Evolutionary conservation across 257 asterid genomes (phyloP), one percentile per base, ranked within the genome.

Genomic region (Perilla frutescens): DNA sequence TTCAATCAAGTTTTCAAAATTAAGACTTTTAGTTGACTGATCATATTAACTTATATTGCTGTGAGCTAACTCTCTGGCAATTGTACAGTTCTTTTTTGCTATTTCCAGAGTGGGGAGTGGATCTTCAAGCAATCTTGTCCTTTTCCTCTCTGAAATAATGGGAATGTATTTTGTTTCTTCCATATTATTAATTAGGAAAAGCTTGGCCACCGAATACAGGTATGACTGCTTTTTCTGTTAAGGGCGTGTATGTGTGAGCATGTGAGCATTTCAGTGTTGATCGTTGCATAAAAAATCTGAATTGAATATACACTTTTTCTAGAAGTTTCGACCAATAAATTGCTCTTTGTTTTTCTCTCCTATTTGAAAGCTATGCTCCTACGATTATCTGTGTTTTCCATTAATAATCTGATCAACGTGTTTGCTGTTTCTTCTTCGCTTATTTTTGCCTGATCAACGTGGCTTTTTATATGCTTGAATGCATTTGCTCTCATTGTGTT

Each of bases 81-180:
- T 48, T 72, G 76, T 70, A n/a, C 96, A 92, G 98, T 90, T 95
- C 96, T 95, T 95, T 81, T 95, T 95, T 73, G 99, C 97, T 54
- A 96, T 95, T 71, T 95, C 99, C 49, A 84, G 99, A 89, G 99
- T 92, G 79, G 99, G 99, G 63, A 95, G 99, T 53, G 99, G 99
- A 82, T 95, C 99, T 64, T 95, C 99, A 55, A 95, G 99, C 88
- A 95, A 95, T 51, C 92, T 95, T 1, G 99, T 95, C 72, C 99
- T 95, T 78, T 95, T 95, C 86, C 97, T 95, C 67, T 95, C 99
- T 12, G 99, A 95, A 81, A 95, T 95, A 78, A 92, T 95, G 99
- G 99, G 99, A 67, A 92, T 95, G 97, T 95, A 95, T 74, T 95
- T 95, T 62, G 87, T 95, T 41, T 95, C 99, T 61, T 95, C 98